Evolutionary conservation across 352 stramenopile species (phyloP), one percentile per base, ranked within the genome.

Genomic region (Phytophthora melonis): DNA sequence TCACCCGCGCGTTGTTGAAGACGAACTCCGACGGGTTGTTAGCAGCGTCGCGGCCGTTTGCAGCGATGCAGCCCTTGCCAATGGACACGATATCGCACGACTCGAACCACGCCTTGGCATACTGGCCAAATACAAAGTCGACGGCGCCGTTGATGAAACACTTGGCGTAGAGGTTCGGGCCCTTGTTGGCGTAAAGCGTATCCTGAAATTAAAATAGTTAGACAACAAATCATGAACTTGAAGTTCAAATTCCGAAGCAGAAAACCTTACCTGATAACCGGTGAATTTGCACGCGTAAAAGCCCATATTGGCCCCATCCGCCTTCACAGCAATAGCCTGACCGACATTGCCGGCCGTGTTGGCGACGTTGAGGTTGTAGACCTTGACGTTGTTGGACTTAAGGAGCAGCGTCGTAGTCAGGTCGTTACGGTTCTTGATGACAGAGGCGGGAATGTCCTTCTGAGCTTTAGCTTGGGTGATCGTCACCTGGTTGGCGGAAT

Each of bases 401-500:
- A 53, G 47, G 3, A 53, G 47, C 3, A 53, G 19, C n/a, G 47
- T 53, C 1, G 47, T 53, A 0, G 47, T 53, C 0, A 30, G n/a
- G 19, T 53, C 47, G 19, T 53, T 53, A 3, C 47, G 47, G 47
- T 53, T 53, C 47, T 53, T 53, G 3, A 0, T 53, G 47, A 53
- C 6, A 0, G 47, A 53, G 3, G 47, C 47, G 14, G 47, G 47
- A 5, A 53, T 30, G 8, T 53, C 19, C 47, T 30, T 53, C n/a
- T 53, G 45, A 53, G 45, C 45, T 9, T 27, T 53, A 6, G 45
- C 45, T 23, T 53, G 19, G 6, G 45, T 53, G 45, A 53, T 53
- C n/a, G 45, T 27, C n/a, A 53, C 45, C n/a, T 53, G 45, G 45
- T 53, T 53, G 45, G 45, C 45, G n/a, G 45, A 8, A 19, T 53